Conservation (phyloP, 805 yeast genomes). For the Huiozyma naganishii region DNA sequence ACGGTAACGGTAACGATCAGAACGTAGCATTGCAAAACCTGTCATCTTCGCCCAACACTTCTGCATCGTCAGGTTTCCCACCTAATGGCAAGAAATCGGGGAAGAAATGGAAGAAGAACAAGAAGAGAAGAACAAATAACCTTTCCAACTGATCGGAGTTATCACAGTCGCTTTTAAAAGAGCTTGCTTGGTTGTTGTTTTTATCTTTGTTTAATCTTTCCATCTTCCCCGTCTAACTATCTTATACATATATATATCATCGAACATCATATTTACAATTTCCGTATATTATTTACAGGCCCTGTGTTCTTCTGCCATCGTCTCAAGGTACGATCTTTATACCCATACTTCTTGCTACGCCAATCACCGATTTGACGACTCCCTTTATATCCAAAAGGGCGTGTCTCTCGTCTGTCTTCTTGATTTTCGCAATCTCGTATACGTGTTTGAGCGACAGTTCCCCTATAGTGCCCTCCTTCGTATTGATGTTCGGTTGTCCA, state of each 20-base stretch:
- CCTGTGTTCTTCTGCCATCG: background rate
- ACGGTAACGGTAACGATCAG: background rate
- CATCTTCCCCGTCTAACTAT: background rate
- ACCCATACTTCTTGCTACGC: slow-evolving; percentile 87
- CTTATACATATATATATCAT: slow-evolving; percentile 1
- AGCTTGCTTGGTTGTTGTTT: no score
- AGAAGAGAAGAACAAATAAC: slow-evolving; percentile 21
- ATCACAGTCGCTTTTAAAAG: no score
- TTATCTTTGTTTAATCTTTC: no score
- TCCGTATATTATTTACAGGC: background rate
- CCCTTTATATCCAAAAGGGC: slow-evolving; percentile 57
- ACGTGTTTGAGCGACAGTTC: slow-evolving; percentile 71
- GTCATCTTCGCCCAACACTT: background rate
- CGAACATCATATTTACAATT: background rate
- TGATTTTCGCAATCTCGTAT: slow-evolving; percentile 89
- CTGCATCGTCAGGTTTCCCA: background rate
- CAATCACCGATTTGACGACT: slow-evolving; percentile 71
- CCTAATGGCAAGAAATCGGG: slow-evolving; percentile 4
- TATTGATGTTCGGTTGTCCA: slow-evolving; percentile 34
- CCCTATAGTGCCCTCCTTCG: slow-evolving; percentile 39
- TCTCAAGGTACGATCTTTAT: slow-evolving; percentile 59
- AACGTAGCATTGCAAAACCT: background rate
- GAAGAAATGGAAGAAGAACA: slow-evolving; percentile 22
- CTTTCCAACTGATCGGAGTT: slow-evolving; percentile 1
- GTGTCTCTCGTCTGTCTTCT: slow-evolving; percentile 77